Base-by-base conservation (phyloP, 805 yeast genomes). In the Candida sithepensis region DNA sequence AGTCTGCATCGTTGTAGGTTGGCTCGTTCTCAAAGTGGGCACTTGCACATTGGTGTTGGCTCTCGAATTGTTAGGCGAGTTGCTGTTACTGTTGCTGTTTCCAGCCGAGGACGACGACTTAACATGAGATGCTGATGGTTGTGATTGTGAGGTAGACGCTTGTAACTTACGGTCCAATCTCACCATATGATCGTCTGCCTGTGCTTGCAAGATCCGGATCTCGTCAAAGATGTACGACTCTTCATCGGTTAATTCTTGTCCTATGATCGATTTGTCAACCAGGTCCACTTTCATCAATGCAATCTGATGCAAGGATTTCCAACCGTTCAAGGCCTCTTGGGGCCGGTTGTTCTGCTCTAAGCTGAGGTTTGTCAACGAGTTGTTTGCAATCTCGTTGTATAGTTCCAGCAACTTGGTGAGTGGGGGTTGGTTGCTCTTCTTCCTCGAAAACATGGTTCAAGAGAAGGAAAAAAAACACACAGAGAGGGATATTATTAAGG, bases 221-320 rank as follows among this genome's bases (percentile, higher is more conserved):
- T 59, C 76, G 44, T 67, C 74, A 32, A 69, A 54, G 8, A 78
- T 56, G 51, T 72, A 68, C 3, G 67, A 46, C 51, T 78, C 84
- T 48, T 78, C 82, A 3, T 69, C 71, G 0, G 76, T 57, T 56
- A 78, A 44, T 50, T 53, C 48, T 47, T 45, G 57, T 50, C 54
- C 65, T 50, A 26, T 60, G 59, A 58, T 60, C 62, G 50, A 64
- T 63, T 77, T 67, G 58, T 84, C 74, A 55, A 85, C 54, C 45
- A 62, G 50, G 19, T 82, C 87, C 39, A 84, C 65, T 55, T 79
- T 79, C 59, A 70, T 78, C 42, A 79, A 70, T 2, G 82, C 71
- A 42, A 78, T 75, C 2, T 86, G 80, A 52, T 82, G 88, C n/a
- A 86, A 65, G 2, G 81, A 70, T 53, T 81, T 84, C 91, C 92